Evolutionary conservation across 2,329 filamentous ascomycete genomes (phyloP), one percentile per base, ranked within the genome.

Genomic region (Laburnicola sp.): DNA sequence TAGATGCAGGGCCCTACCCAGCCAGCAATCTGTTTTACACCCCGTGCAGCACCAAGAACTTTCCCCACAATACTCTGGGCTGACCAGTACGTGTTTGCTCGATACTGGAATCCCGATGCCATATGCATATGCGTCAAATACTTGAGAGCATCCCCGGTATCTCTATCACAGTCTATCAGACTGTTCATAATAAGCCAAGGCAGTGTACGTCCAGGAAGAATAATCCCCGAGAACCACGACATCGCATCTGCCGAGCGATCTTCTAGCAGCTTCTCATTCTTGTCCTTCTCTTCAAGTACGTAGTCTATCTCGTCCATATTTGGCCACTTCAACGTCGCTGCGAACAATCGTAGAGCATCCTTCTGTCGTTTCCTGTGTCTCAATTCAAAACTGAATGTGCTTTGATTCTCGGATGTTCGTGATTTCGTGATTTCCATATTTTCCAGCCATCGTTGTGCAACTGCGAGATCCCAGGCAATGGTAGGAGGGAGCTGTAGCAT

Each of bases 151-250:
- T 86, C 82, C 4, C 84, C 84, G 3, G 80, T 80, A 65, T 89
- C 86, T 2, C 84, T 84, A 62, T 91, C 87, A 60, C 88, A 83
- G 67, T 91, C 88, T 57, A 91, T 85, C 37, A 91, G 78, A 3
- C 87, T 82, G 66, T 90, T 91, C 86, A 91, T 91, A 39, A 89
- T 84, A 32, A 90, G 80, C 73, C 88, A 91, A 2, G 87, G 86
- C 39, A 89, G 83, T 69, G 84, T 80, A 69, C 82, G 79, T 8
- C 88, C 88, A 6, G 88, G 88, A 3, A 91, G 74, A 31, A 91
- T 81, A 10, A 91, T 79, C 3, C 87, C 87, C 32, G 85, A 87
- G 64, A 91, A 90, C 75, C 88, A 91, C 5, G 88, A 87, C 82
- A 89, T 86, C 11, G 87, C 82, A 64, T 89, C 86, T 21, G 86